A percentile compares a stretch with the other conserved stretches of the same genome.
Conservation (phyloP, 495 filamentous ascomycete species). For the Penicillium daleae region DNA sequence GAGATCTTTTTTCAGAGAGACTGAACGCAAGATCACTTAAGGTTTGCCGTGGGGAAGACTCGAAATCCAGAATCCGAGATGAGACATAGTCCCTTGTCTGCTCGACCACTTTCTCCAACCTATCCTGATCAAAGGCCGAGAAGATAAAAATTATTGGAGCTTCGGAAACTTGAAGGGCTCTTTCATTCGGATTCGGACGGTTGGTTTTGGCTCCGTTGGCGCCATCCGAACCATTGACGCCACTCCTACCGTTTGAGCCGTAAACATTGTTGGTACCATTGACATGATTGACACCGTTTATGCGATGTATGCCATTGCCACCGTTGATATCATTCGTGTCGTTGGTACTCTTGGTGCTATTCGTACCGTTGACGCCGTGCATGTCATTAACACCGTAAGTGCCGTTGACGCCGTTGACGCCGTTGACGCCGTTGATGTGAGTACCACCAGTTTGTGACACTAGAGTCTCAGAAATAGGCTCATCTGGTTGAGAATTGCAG, state of each 20-base stretch:
- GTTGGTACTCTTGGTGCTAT: neutral
- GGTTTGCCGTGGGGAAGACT: neutral
- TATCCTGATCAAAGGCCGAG: neutral
- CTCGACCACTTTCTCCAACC: neutral
- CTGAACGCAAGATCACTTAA: neutral
- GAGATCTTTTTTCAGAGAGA: neutral
- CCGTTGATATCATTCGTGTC: no score
- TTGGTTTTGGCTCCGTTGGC: neutral
- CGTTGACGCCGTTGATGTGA: no score
- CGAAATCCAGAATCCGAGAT: neutral
- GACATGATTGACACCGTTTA: no score
- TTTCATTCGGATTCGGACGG: no score
- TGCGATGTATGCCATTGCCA: no score
- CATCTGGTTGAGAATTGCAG: neutral
- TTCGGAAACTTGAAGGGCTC: neutral
- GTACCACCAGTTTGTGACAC: neutral
- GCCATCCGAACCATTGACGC: no score
- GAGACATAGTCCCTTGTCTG: neutral
- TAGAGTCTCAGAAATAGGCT: neutral
- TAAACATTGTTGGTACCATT: no score
- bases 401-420: neutral
- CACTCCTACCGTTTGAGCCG: no score
- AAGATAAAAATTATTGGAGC: neutral
- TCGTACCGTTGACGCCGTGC: neutral
- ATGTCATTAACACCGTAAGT: neutral